Percentiles rank a stretch among this genome's conserved stretches.
Conservation (phyloP, 805 yeast genomes). For the Candida sanyiensis region DNA sequence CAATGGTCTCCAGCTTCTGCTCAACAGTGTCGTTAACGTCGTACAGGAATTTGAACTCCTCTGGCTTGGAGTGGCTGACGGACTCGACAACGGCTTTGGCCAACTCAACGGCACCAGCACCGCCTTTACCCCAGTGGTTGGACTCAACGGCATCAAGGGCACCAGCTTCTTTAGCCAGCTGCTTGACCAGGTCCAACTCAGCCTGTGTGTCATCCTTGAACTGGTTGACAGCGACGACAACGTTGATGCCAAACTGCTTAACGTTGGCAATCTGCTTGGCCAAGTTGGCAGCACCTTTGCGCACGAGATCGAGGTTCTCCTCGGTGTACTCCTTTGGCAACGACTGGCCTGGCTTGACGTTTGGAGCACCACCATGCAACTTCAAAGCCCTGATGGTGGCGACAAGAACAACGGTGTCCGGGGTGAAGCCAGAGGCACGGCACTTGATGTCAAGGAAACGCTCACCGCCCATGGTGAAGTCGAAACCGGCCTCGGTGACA, state of each 20-base stretch:
- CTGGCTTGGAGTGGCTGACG: conserved; percentile 39
- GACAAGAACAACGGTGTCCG: conserved; percentile 74
- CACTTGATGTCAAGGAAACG: conserved; percentile 79
- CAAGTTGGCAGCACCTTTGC: conserved; percentile 67
- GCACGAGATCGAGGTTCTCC: conserved; percentile 65
- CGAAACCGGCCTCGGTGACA: conserved; percentile 85
- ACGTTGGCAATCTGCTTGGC: conserved; percentile 75
- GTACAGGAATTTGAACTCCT: conserved; percentile 50
- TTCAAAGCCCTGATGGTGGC: conserved; percentile 83
- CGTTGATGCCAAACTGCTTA: conserved; percentile 66
- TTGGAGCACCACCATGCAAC: conserved; percentile 87
- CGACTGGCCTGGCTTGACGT: conserved; percentile 79
- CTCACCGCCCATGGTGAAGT: conserved; percentile 91
- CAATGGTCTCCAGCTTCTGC: conserved; percentile 61
- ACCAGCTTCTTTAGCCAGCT: conserved; percentile 69
- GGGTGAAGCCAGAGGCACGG: conserved; percentile 72
- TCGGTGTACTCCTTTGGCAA: conserved; percentile 66
- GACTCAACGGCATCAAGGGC: conserved; percentile 75
- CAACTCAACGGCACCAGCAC: conserved; percentile 68
- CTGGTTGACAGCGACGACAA: conserved; percentile 76
- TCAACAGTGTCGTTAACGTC: conserved; percentile 59
- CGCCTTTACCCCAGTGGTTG: conserved; percentile 87
- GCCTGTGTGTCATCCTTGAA: conserved; percentile 66
- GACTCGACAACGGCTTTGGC: conserved; percentile 68
- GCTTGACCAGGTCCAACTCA: conserved; percentile 63